A percentile compares a stretch with the other conserved stretches of the same genome.
Conservation (phyloP, 495 filamentous ascomycete species). For the Aspergillus sparsus region DNA sequence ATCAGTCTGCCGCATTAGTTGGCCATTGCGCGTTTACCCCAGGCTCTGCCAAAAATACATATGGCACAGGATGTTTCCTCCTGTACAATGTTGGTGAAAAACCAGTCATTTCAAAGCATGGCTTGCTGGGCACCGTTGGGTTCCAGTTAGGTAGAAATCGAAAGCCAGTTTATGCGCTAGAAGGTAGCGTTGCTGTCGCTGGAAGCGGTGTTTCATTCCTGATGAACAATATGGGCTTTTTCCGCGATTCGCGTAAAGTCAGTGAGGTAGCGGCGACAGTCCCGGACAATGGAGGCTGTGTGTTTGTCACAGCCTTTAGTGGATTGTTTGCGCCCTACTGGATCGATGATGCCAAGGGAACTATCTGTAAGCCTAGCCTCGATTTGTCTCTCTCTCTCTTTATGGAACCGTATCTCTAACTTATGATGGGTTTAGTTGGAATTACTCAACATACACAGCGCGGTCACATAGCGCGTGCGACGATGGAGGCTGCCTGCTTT, state of each 20-base stretch:
- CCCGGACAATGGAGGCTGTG: conserved; percentile 84
- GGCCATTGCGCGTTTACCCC: conserved; percentile 89
- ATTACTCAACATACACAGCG: conserved; percentile 89
- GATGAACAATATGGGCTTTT: conserved; percentile 86
- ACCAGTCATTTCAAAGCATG: conserved; percentile 88
- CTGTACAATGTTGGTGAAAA: conserved; percentile 91
- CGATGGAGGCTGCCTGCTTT: conserved; percentile 92
- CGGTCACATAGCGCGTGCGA: conserved; percentile 91
- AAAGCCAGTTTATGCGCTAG: conserved; percentile 84
- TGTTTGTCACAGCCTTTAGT: conserved; percentile 96
- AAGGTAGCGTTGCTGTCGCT: conserved; percentile 90
- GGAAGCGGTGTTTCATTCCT: conserved; percentile 90
- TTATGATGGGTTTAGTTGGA: conserved; percentile 56
- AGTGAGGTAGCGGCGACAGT: conserved; percentile 80
- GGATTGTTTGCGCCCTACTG: conserved; percentile 97
- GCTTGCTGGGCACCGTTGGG: conserved; percentile 84
- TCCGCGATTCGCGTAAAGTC: conserved; percentile 74
- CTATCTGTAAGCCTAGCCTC: conserved; percentile 65
- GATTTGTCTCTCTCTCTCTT: not conserved
- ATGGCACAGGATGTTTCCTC: conserved; percentile 94
- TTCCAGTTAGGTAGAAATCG: conserved; percentile 65
- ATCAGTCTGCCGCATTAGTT: conserved; percentile 90
- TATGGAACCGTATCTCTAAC: not conserved
- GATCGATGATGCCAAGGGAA: conserved; percentile 95
- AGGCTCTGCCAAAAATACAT: conserved; percentile 92